Conservation (phyloP, 768 basidiomycete genomes). For the Leccinum fibrillosum region DNA sequence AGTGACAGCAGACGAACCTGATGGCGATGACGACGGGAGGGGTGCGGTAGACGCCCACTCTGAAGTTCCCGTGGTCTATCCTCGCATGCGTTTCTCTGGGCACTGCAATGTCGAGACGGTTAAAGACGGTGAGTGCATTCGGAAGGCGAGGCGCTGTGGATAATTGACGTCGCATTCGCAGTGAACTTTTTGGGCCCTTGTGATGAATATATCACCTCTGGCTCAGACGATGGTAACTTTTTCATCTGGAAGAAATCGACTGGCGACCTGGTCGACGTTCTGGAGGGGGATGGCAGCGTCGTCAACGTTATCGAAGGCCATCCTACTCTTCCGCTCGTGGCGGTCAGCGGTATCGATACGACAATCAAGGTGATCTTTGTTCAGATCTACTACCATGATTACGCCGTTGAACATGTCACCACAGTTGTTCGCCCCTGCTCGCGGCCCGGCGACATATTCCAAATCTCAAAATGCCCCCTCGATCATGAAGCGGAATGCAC, state of each 20-base stretch:
- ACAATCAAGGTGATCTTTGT: conserved; percentile 66
- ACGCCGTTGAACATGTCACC: neutral
- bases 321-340: conserved; percentile 73
- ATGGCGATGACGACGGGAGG: conserved; percentile 33
- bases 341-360: conserved; percentile 82
- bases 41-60: conserved; percentile 21
- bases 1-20: conserved; percentile 22
- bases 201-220: conserved; percentile 77
- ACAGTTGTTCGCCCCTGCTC: conserved; percentile 65
- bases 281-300: conserved; percentile 77
- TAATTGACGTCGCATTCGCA: conserved; percentile 25
- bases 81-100: conserved; percentile 62
- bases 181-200: conserved; percentile 81
- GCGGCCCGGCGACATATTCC: conserved; percentile 49
- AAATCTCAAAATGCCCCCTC: conserved; percentile 46
- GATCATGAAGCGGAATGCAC: conserved; percentile 57
- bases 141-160: neutral
- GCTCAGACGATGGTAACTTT: conserved; percentile 84
- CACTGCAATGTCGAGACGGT: conserved; percentile 79
- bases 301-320: conserved; percentile 89
- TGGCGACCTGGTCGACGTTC: conserved; percentile 65
- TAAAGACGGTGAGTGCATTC: conserved; percentile 67
- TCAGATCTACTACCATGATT: neutral
- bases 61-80: conserved; percentile 54
- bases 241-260: conserved; percentile 81